Evolutionary conservation across 257 asterid genomes (phyloP).

Genomic region (Anisodus acutangulus): DNA sequence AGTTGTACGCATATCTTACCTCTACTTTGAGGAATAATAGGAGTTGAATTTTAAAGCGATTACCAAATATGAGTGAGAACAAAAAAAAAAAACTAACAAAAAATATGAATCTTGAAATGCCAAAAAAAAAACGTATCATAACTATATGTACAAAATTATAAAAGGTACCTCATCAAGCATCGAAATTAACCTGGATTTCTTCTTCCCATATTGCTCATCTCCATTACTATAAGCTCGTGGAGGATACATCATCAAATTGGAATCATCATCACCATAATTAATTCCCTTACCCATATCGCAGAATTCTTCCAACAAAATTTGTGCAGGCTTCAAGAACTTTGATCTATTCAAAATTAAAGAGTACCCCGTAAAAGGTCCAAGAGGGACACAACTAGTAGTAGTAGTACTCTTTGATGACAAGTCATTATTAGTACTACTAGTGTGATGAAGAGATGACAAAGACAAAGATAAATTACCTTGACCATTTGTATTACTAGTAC

Average conservation of each 20-base stretch:
- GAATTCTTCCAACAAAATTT: constrained; percentile 77
- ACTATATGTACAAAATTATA: not conserved
- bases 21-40: not conserved
- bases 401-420: constrained; percentile 49
- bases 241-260: constrained; percentile 40
- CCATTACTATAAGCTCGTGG: constrained; percentile 47
- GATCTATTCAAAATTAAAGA: constrained; percentile 82
- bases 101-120: not conserved
- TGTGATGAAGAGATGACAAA: constrained; percentile 64
- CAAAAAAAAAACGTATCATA: not conserved
- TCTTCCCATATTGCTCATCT: constrained; percentile 58
- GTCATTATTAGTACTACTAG: constrained; percentile 39
- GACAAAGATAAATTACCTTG: constrained; percentile 78
- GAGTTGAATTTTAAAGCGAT: not conserved
- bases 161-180: constrained; percentile 86
- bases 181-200: constrained; percentile 78
- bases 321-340: constrained; percentile 84
- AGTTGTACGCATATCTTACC: not conserved
- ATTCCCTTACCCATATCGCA: constrained; percentile 69
- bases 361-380: constrained; percentile 91
- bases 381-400: constrained; percentile 46
- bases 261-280: constrained; percentile 36
- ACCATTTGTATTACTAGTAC: constrained; percentile 32
- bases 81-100: not conserved
- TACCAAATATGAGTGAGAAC: not conserved